Conservation (phyloP, 2,329 filamentous ascomycete species). For the Cercospora citrullina region DNA sequence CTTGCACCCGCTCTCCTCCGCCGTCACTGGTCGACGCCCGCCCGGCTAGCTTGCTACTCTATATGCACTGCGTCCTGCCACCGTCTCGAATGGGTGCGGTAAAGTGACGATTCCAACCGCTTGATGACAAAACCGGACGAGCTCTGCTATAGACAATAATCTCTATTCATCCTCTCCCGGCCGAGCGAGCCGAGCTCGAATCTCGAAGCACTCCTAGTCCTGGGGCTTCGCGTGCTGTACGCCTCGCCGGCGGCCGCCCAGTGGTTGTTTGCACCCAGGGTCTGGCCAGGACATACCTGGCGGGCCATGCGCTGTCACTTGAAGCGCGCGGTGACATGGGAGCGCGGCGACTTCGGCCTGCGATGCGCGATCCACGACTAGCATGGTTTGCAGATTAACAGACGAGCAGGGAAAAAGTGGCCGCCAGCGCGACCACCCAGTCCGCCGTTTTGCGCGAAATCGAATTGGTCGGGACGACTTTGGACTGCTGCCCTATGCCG, state of each 20-base stretch:
- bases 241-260: conserved; percentile 1
- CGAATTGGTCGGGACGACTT: conserved; percentile 24
- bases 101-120: neutral
- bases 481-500: conserved; percentile 20
- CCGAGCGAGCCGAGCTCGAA: neutral
- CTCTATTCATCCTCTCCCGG: neutral
- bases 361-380: conserved; percentile 23
- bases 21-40: conserved; percentile 14
- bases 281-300: conserved; percentile 15
- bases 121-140: neutral
- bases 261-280: conserved; percentile 19
- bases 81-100: neutral
- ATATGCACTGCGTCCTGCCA: conserved; percentile 16
- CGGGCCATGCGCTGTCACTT: conserved; percentile 17
- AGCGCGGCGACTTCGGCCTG: conserved; percentile 24
- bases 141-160: neutral
- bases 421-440: conserved; percentile 17
- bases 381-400: conserved; percentile 25
- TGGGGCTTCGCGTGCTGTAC: neutral
- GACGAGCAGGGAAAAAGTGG: conserved; percentile 3
- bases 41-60: conserved; percentile 17
- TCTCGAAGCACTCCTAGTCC: neutral
- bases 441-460: conserved; percentile 20
- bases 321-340: conserved; percentile 12
- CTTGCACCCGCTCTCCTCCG: conserved; percentile 5